Evolutionary conservation across 2,329 filamentous ascomycete genomes (phyloP).

Genomic region (Curvularia sp.): DNA sequence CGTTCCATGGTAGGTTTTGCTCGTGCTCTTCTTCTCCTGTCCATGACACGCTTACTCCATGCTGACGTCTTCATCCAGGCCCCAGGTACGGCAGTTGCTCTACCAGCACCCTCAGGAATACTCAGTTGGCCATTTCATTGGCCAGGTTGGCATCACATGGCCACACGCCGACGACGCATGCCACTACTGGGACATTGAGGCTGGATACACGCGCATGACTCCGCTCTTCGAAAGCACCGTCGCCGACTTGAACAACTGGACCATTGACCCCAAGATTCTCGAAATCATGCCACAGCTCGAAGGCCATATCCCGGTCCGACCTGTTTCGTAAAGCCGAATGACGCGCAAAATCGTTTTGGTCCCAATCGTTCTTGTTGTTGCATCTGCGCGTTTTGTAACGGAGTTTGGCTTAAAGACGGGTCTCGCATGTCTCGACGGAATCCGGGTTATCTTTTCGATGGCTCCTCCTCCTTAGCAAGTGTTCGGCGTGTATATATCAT

Average conservation of each 20-base stretch:
- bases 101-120: constrained; percentile 46
- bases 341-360: background rate
- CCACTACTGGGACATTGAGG: constrained; percentile 49
- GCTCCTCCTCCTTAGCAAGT: background rate
- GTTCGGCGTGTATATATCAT: constrained; percentile 4
- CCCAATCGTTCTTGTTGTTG: background rate
- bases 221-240: constrained; percentile 46
- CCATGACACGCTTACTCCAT: background rate
- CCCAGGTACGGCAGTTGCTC: constrained; percentile 43
- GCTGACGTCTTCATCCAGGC: constrained; percentile 36
- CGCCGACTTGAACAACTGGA: constrained; percentile 45
- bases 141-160: constrained; percentile 42
- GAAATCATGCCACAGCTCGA: constrained; percentile 46
- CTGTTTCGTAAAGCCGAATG: constrained; percentile 14
- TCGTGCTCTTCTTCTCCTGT: background rate
- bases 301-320: constrained; percentile 38
- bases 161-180: constrained; percentile 48
- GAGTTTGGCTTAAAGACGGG: constrained; percentile 11
- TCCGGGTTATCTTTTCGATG: background rate
- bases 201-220: constrained; percentile 44
- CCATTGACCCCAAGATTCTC: constrained; percentile 44
- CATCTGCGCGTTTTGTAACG: constrained; percentile 4
- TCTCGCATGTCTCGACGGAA: background rate
- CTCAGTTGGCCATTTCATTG: constrained; percentile 37
- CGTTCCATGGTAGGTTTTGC: constrained; percentile 41